Evolutionary conservation across 169 alveolate genomes (phyloP).

Genomic region (Eimeria falciformis): DNA sequence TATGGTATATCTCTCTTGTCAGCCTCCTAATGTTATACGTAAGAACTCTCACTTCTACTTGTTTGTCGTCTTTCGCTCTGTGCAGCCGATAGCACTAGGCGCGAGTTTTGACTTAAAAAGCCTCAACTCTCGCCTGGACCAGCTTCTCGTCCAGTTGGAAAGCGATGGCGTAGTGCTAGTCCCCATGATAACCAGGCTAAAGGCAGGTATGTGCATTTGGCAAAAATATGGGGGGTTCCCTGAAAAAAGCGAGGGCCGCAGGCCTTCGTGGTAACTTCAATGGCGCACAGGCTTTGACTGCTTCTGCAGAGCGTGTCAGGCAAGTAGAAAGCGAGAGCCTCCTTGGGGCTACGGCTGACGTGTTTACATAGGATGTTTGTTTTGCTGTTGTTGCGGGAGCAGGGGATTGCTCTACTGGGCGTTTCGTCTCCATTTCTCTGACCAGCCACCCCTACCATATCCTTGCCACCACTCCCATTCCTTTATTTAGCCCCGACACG

Average conservation of each 20-base stretch:
- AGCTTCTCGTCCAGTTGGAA: conserved; percentile 61
- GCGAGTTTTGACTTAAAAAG: conserved; percentile 36
- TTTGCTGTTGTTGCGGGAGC: neutral
- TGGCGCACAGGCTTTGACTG: too few species aligned
- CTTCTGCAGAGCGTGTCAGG: too few species aligned
- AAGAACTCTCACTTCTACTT: neutral
- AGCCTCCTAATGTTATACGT: too few species aligned
- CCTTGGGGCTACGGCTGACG: too few species aligned
- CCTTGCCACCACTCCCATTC: conserved; percentile 68
- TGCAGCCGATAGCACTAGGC: conserved; percentile 55
- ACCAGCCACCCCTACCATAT: conserved; percentile 61
- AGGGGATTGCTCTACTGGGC: conserved; percentile 72
- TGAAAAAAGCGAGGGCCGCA: too few species aligned
- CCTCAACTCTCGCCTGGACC: conserved; percentile 46
- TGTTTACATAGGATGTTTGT: neutral
- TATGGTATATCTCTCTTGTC: too few species aligned
- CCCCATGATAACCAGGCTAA: conserved; percentile 64
- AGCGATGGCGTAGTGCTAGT: conserved; percentile 55
- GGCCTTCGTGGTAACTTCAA: too few species aligned
- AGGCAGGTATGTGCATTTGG: conserved; percentile 25
- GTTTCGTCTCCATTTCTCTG: conserved; percentile 56
- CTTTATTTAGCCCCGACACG: conserved; percentile 65
- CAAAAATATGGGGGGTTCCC: too few species aligned
- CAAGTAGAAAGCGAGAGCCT: too few species aligned
- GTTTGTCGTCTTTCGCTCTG: neutral